Evolutionary conservation across 2,329 filamentous ascomycete genomes (phyloP).

Genomic region (Neonectria magnoliae): DNA sequence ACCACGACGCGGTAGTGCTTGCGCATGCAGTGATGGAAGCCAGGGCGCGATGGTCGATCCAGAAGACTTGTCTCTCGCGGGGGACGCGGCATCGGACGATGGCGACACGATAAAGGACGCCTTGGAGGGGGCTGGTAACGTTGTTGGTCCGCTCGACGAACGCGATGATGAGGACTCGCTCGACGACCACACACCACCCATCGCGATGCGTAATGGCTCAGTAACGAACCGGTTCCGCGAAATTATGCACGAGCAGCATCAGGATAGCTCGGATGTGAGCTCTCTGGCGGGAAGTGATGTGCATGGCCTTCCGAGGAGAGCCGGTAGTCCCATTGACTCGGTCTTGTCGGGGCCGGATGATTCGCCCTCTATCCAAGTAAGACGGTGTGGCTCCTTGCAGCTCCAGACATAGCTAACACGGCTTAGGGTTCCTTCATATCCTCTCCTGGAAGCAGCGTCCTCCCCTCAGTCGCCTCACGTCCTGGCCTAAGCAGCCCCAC

Average conservation of each 20-base stretch:
- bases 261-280: conserved; percentile 62
- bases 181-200: conserved; percentile 32
- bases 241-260: conserved; percentile 54
- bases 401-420: conserved; percentile 39
- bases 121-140: conserved; percentile 29
- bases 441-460: conserved; percentile 78
- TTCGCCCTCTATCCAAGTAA: conserved; percentile 83
- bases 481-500: conserved; percentile 75
- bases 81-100: conserved; percentile 53
- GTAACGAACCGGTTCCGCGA: conserved; percentile 57
- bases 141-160: conserved; percentile 21
- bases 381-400: conserved; percentile 33
- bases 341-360: conserved; percentile 81
- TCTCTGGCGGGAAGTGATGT: conserved; percentile 58
- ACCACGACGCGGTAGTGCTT: conserved; percentile 40
- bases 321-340: conserved; percentile 75
- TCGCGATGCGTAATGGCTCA: conserved; percentile 36
- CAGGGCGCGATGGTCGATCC: conserved; percentile 59
- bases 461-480: conserved; percentile 75
- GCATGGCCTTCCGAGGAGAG: conserved; percentile 63
- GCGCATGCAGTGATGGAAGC: conserved; percentile 51
- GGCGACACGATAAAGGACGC: conserved; percentile 50
- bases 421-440: conserved; percentile 68
- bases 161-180: conserved; percentile 27
- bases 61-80: conserved; percentile 55